These are phyloP conservation scores for Vitis amurensis DNA, from an alignment of 164 flowering plant species.

Conservation along the genomic window DNA sequence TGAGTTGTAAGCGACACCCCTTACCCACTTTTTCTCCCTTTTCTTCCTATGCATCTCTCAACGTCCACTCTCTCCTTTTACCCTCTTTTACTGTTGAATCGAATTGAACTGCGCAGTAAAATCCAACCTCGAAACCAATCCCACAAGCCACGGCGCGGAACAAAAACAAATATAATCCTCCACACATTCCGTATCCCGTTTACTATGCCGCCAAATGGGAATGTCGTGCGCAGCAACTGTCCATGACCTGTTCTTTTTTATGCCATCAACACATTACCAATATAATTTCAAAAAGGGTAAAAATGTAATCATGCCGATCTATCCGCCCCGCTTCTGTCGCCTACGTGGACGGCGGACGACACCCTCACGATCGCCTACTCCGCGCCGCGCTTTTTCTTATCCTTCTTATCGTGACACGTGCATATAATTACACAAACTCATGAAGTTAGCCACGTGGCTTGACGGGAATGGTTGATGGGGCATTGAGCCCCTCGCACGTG, in stretches of 20 bases:
- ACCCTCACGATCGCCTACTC: not conserved
- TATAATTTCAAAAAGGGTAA: not conserved
- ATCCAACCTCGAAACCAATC: too few species aligned
- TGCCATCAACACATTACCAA: not conserved
- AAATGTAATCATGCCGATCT: not conserved
- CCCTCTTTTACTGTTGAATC: too few species aligned
- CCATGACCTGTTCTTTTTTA: slow-evolving; percentile 23
- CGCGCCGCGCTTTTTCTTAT: not conserved
- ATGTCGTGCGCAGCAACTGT: slow-evolving; percentile 24
- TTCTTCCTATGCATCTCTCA: too few species aligned
- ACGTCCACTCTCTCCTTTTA: too few species aligned
- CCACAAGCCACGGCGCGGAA: not conserved
- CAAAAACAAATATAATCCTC: not conserved
- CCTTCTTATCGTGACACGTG: too few species aligned
- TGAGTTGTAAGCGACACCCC: slow-evolving; percentile 10
- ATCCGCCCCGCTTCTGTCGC: not conserved
- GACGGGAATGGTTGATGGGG: too few species aligned
- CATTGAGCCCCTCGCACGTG: too few species aligned
- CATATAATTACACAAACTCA: too few species aligned
- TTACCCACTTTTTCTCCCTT: not conserved
- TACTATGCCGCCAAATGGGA: slow-evolving; percentile 36
- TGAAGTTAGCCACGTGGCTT: too few species aligned
- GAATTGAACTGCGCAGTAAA: too few species aligned
- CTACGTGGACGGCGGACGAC: not conserved
- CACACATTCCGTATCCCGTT: not conserved